Evolutionary conservation across 805 yeast genomes (phyloP).

Genomic region (Candida loeiensis): DNA sequence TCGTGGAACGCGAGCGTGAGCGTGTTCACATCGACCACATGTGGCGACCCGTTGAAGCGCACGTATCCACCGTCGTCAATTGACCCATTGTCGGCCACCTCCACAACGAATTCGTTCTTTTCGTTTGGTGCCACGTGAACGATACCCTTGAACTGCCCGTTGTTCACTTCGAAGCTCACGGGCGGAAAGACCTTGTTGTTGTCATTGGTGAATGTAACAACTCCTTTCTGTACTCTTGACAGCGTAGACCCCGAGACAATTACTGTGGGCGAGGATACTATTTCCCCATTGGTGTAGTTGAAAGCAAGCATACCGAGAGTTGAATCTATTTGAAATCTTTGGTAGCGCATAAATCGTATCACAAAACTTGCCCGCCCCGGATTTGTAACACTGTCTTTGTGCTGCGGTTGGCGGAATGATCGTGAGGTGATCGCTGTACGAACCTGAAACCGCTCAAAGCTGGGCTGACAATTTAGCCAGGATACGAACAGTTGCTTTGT

Average conservation of each 20-base stretch:
- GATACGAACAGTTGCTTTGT: no score
- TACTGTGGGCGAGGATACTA: conserved; percentile 39
- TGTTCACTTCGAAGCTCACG: conserved; percentile 63
- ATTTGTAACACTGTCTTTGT: not conserved
- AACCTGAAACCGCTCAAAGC: no score
- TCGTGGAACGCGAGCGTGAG: conserved; percentile 40
- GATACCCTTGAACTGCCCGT: conserved; percentile 70
- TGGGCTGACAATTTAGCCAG: no score
- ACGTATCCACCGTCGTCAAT: conserved; percentile 28
- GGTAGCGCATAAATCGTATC: not conserved
- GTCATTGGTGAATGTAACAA: conserved; percentile 32
- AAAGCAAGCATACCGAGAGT: conserved; percentile 22
- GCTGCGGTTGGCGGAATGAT: no score
- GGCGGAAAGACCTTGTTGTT: conserved; percentile 54
- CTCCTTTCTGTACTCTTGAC: conserved; percentile 18
- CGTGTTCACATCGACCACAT: conserved; percentile 21
- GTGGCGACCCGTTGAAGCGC: conserved; percentile 15
- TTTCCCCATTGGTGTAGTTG: conserved; percentile 33
- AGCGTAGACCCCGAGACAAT: conserved; percentile 32
- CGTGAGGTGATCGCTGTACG: no score
- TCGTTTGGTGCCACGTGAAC: conserved; percentile 68
- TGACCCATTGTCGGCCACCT: conserved; percentile 41
- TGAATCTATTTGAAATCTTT: not conserved
- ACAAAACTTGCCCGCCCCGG: not conserved
- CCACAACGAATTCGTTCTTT: conserved; percentile 38